Evolutionary conservation across 305 asterid genomes (phyloP), one percentile per base, ranked within the genome.

Genomic region (Ilex paraguariensis): DNA sequence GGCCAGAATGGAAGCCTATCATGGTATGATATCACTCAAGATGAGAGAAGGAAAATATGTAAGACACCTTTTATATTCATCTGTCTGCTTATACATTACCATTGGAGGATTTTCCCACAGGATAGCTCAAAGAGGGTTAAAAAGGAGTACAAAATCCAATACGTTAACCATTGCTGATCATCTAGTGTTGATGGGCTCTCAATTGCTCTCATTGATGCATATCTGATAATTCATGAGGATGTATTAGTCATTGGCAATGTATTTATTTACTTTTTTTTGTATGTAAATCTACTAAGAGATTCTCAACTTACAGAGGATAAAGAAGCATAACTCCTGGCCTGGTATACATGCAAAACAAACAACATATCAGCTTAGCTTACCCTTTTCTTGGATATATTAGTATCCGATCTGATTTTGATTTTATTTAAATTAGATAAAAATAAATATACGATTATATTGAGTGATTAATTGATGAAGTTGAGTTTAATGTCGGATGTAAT

Each of bases 91-190:
- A 21, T 21, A 21, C 28, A 21, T 21, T 82, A 92, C 98, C 98
- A 90, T 73, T 87, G 88, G 62, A 92, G 92, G 66, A 91, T 46
- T 61, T 77, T 83, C 98, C 98, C 88, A 56, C 64, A 77, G 4
- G 95, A 87, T 16, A 87, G 89, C 82, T 92, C 97, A 63, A 92
- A 87, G 11, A 90, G 71, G 21, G 95, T 72, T 17, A 80, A 74
- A 8, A 90, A 84, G 3, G 96, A 90, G 77, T 90, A 90, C 7
- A 90, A 83, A 75, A 93, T 75, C 98, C 98, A 90, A 65, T 90
- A 93, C 4, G 97, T 93, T 1, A 90, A 86, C 97, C 97, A 93
- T 59, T 93, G 96, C 54, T 86, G 98, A 80, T 93, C 96, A 58
- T 93, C 95, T 13, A 87, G 73, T 2, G 95, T 75, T 69, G 98